These are phyloP conservation scores for Tulasnella sp. DNA, from an alignment of 768 basidiomycete species.

Conservation along the genomic window DNA sequence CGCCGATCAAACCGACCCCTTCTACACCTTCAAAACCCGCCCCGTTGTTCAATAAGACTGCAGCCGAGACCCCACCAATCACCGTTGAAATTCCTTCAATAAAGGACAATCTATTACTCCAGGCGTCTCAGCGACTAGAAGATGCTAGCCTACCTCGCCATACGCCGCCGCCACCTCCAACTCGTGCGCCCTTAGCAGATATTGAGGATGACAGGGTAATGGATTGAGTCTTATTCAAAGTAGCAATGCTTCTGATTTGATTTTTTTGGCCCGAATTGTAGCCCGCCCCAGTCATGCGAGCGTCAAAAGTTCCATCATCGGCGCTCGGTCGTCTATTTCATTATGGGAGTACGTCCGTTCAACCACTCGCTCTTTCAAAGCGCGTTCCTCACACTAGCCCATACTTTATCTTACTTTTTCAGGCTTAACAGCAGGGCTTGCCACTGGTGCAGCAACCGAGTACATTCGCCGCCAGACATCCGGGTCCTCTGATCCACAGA, in stretches of 20 bases:
- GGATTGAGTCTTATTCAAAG: background rate
- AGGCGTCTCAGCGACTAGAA: background rate
- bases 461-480: slow-evolving; percentile 66
- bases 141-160: background rate
- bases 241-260: background rate
- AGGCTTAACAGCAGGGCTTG: slow-evolving; percentile 90
- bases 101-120: too few relatives aligned
- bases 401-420: slow-evolving; percentile 14
- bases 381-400: background rate
- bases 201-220: slow-evolving; percentile 15
- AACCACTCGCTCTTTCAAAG: background rate
- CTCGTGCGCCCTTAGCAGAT: slow-evolving; percentile 18
- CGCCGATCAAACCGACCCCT: background rate
- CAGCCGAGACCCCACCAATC: background rate
- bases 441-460: slow-evolving; percentile 89
- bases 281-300: slow-evolving; percentile 40
- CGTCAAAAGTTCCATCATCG: slow-evolving; percentile 90
- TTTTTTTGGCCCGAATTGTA: slow-evolving; percentile 35
- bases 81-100: background rate
- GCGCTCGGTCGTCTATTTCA: slow-evolving; percentile 88
- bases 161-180: background rate
- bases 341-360: slow-evolving; percentile 71
- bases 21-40: background rate
- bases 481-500: slow-evolving; percentile 41
- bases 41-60: background rate